Evolutionary conservation across 371 early-diverging fungal genomes (phyloP), one percentile per base, ranked within the genome.

Genomic region (Blakeslea trispora): DNA sequence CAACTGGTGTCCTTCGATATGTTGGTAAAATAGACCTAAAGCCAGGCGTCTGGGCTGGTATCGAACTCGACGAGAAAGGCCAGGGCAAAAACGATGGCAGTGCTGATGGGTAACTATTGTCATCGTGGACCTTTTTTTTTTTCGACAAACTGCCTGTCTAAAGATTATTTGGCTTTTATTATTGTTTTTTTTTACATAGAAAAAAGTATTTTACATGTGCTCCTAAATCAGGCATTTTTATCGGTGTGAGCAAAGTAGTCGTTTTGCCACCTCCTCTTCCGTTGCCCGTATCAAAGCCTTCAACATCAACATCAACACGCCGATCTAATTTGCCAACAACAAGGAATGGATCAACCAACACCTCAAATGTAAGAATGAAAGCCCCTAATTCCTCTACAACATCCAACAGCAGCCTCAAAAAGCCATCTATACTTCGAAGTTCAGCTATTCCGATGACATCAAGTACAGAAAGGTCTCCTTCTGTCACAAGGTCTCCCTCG

Each of bases 61-160:
- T 59, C 47, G 53, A 90, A 56, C 74, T 93, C 0, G 91, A 91
- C 49, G 58, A 70, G 18, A 68, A 64, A 14, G 87, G 86, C 13
- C 74, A 81, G 24, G 92, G 92, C 37, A 93, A 92, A 61, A 92
- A 93, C 68, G 83, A 89, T 56, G 92, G 93, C 11, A 75, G 77
- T 40, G 86, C 86, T 48, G 72, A 77, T 40, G 92, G 90, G 81
- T 81, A 80, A 66, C 14, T 28, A 19, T 13, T 42, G 32, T 21
- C 19, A 9, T 32, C 24, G 28, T 13, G n/a, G 22, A 56, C 14
- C 18, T 28, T 2, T 35, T 1, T 1, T 45, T 50, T 21, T 22
- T 23, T 10, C n/a, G n/a, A n/a, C n/a, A n/a, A n/a, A n/a, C n/a
- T n/a, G n/a, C n/a, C n/a, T n/a, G n/a, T n/a, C n/a, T n/a, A n/a